Evolutionary conservation across 257 asterid species (phyloP), one percentile per base, ranked within the genome.

Genomic region (Solanum chilense): DNA sequence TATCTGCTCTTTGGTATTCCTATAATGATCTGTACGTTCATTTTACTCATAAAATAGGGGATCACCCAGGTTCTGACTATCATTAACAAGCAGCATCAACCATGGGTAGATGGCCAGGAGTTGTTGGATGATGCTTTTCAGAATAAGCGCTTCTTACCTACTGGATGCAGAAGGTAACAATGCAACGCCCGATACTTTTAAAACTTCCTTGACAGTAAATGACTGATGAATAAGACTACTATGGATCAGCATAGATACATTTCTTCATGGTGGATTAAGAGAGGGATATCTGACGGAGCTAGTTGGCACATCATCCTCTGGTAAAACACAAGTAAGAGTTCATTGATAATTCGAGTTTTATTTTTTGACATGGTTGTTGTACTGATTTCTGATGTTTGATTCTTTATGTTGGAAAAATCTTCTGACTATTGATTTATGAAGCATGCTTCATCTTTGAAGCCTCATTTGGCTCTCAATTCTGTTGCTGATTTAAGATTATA

Each of bases 281-380:
- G 90, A 86, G 82, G 98, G 98, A 70, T 93, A 93, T 86, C 92
- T 96, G 60, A 93, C 93, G 3, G 99, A 96, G 94, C 92, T 96
- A 87, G 98, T 95, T 81, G 98, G 99, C 82, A 95, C 96, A 80
- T 94, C 99, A 69, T 93, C 97, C 86, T 96, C 98, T 39, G 93
- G 98, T 88, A 96, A 96, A 94, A 96, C 99, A 86, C 99, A 95
- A 92, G 99, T 95, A 93, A 68, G 92, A 45, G 49, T 37, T 33
- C 42, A 31, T 35, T 23, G 13, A 45, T 10, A 91, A 42, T 75
- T 86, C 39, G 66, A 68, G 83, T 81, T 47, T 83, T 44, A 42
- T 83, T 44, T 75, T 27, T 81, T 66, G 44, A 29, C 85, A 47
- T 27, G 45, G 85, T 74, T 88, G 31, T 88, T 70, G 29, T 58